Evolutionary conservation across 257 asterid genomes (phyloP).

Genomic region (Capsicum chinense): DNA sequence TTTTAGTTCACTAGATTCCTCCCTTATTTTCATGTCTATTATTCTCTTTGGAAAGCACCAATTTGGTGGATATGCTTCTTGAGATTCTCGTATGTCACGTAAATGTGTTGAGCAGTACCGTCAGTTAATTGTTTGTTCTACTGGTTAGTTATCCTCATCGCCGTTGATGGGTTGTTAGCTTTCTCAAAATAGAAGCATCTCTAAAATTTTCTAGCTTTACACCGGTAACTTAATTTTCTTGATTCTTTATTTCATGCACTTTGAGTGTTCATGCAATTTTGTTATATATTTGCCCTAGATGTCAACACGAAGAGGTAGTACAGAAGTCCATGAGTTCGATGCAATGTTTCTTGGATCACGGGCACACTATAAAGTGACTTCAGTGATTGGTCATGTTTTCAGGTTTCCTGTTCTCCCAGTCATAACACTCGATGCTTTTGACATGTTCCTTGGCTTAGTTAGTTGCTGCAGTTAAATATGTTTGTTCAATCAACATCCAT

Average conservation of each 20-base stretch:
- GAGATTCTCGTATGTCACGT: neutral
- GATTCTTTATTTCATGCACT: neutral
- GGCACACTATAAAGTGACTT: conserved; percentile 77
- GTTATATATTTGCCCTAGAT: conserved; percentile 59
- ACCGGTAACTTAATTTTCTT: neutral
- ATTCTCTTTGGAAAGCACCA: neutral
- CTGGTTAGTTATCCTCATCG: neutral
- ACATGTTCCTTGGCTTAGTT: conserved; percentile 25
- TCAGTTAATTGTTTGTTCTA: neutral
- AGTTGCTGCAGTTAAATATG: conserved; percentile 29
- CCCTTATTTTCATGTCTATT: conserved; percentile 13
- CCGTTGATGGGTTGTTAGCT: neutral
- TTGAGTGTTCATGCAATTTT: neutral
- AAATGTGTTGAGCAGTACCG: conserved; percentile 26
- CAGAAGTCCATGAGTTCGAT: conserved; percentile 88
- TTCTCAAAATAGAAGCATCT: neutral
- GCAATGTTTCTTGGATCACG: conserved; percentile 74
- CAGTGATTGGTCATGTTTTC: conserved; percentile 97
- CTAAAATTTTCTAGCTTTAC: neutral
- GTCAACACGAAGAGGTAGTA: conserved; percentile 78
- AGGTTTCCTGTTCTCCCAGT: conserved; percentile 52
- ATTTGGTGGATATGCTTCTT: neutral
- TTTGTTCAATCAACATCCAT: conserved; percentile 12
- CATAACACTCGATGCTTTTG: neutral
- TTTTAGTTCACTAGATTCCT: conserved; percentile 10